Evolutionary conservation across 2,329 filamentous ascomycete species (phyloP), one percentile per base, ranked within the genome.

Genomic region (Elsinoe australis): DNA sequence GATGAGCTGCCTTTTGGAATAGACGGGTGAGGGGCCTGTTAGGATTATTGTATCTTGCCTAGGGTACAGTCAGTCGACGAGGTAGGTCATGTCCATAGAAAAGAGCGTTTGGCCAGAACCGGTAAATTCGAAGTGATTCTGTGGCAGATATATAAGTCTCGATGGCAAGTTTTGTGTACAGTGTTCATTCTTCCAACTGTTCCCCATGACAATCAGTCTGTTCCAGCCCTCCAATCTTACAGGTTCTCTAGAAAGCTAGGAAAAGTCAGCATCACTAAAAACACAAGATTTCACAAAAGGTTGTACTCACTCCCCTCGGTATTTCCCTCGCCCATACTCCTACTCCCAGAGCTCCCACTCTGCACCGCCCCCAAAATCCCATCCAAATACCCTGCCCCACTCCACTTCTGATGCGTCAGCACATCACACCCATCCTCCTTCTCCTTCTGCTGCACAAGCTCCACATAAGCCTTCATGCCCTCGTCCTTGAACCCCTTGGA

Each of bases 381-480:
- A 64, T 95, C 89, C 56, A 95, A 84, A 63, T 95, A 83, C 2
- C 69, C 68, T 0, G 81, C 80, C 22, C 81, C 81, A 55, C 79
- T 83, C 84, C 84, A 88, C 64, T 92, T 94, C 72, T 95, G 89
- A 65, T 95, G 89, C 31, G 87, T 95, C 54, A 95, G 71, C n/a
- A 95, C 89, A 59, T 95, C 89, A 50, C 87, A 88, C 10, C 85
- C 85, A 1, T 90, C 69, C 55, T 94, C 89, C 74, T 95, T 95
- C 70, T 98, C 92, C 31, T 82, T 76, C 46, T 80, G 75, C 68
- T 98, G 92, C 31, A 98, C 82, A 0, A 95, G 70, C 51, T 95
- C 85, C n/a, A 96, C 92, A 61, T 98, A 98, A 1, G 92, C 90
- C 60, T 92, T 75, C 92, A 98, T 98, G 48, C 92, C 92, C 49